Percentiles rank a stretch among this genome's conserved stretches.
These are phyloP conservation scores for Phytophthora pini DNA, from an alignment of 352 stramenopile species.

Conservation along the genomic window DNA sequence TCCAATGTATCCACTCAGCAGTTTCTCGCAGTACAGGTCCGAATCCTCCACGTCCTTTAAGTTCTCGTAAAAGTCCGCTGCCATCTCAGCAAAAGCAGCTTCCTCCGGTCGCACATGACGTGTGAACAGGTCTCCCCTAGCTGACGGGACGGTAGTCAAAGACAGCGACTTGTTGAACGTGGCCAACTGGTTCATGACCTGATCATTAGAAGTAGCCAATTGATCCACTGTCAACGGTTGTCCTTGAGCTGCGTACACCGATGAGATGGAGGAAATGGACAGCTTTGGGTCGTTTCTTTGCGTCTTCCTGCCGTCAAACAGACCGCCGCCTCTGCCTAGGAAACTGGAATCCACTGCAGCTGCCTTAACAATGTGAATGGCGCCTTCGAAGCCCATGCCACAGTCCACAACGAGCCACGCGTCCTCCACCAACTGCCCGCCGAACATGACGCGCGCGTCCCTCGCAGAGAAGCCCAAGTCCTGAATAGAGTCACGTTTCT, in stretches of 20 bases:
- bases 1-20: conserved; percentile 81
- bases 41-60: conserved; percentile 73
- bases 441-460: conserved; percentile 79
- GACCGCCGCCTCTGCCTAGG: not conserved
- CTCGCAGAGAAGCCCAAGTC: conserved; percentile 53
- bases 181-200: conserved; percentile 48
- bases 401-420: conserved; percentile 87
- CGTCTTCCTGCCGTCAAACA: conserved; percentile 18
- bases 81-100: conserved; percentile 74
- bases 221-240: conserved; percentile 21
- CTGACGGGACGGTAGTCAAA: conserved; percentile 34
- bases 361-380: conserved; percentile 72
- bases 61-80: conserved; percentile 79
- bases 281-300: conserved; percentile 49
- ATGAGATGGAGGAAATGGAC: conserved; percentile 78
- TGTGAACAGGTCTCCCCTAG: conserved; percentile 45
- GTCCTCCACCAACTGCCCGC: conserved; percentile 74
- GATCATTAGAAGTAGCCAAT: conserved; percentile 30
- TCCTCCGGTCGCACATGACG: conserved; percentile 78
- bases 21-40: conserved; percentile 75
- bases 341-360: conserved; percentile 21
- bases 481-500: conserved; percentile 48
- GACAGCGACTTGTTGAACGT: conserved; percentile 57
- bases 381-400: conserved; percentile 72
- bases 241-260: conserved; percentile 52